Evolutionary conservation across 2,329 filamentous ascomycete genomes (phyloP).

Genomic region (Mycogone perniciosa): DNA sequence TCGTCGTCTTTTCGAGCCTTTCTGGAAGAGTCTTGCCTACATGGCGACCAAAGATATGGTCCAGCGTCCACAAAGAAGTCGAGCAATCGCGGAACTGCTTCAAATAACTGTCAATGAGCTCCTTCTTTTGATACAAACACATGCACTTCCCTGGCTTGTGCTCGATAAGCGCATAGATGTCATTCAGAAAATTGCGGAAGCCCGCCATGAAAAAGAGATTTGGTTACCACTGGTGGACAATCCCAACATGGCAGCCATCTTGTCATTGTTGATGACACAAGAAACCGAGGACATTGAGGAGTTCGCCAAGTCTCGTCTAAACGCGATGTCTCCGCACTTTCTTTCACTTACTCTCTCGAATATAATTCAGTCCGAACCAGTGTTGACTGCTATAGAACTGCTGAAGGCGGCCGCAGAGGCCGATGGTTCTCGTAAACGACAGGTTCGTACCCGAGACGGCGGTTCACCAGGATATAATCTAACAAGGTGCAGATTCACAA

Average conservation of each 20-base stretch:
- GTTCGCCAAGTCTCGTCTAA: conserved; percentile 62
- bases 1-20: conserved; percentile 70
- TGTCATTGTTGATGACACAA: conserved; percentile 55
- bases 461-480: conserved; percentile 15
- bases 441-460: conserved; percentile 40
- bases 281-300: conserved; percentile 52
- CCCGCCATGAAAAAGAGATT: conserved; percentile 62
- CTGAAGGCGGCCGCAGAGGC: conserved; percentile 72
- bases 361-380: conserved; percentile 68
- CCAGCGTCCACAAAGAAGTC: conserved; percentile 72
- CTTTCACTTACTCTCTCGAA: conserved; percentile 58
- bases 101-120: conserved; percentile 69
- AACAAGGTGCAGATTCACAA: conserved; percentile 36
- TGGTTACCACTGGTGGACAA: conserved; percentile 49
- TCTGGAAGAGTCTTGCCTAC: conserved; percentile 81
- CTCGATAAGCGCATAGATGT: conserved; percentile 70
- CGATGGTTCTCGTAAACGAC: conserved; percentile 46
- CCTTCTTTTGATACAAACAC: conserved; percentile 66
- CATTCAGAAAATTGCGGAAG: conserved; percentile 73
- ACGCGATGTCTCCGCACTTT: conserved; percentile 64
- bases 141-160: conserved; percentile 83
- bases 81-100: conserved; percentile 73
- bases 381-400: conserved; percentile 71
- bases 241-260: conserved; percentile 50
- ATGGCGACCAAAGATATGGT: conserved; percentile 76